A percentile compares a stretch with the other conserved stretches of the same genome.
phyloP scores from a whole-genome alignment of 116 monocot species.

The Cymodocea nodosa region DNA sequence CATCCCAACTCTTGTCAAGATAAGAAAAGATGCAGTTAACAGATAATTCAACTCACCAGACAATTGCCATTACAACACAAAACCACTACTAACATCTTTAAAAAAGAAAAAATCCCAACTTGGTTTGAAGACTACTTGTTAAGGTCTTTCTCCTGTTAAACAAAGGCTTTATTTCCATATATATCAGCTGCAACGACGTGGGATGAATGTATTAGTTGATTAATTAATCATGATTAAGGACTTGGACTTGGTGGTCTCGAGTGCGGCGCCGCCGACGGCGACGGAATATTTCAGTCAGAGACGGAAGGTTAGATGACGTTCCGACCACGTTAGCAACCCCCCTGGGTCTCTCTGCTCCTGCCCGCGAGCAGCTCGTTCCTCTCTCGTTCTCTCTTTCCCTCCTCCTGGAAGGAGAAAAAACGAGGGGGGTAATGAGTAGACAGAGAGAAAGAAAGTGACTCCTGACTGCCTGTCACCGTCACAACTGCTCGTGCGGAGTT shows the following conservation, averaged over 20 bases:
- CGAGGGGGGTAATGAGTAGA: neutral
- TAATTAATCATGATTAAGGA: too few species aligned
- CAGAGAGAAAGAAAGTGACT: constrained; percentile 1
- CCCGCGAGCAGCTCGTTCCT: neutral
- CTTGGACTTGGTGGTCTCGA: neutral
- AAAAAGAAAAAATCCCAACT: too few species aligned
- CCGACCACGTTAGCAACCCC: neutral
- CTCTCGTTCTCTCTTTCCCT: neutral
- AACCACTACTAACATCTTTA: too few species aligned
- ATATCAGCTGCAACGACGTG: neutral
- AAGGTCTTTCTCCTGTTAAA: too few species aligned
- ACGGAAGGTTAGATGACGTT: constrained; percentile 10
- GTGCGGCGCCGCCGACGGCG: neutral
- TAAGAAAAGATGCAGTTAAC: too few species aligned
- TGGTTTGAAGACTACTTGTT: too few species aligned
- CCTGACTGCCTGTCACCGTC: neutral
- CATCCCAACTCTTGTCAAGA: too few species aligned
- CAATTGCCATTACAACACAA: too few species aligned
- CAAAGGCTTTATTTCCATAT: too few species aligned
- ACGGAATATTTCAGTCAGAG: constrained; percentile 8
- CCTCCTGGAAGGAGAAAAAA: neutral
- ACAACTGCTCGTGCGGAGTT: too few species aligned
- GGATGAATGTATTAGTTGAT: neutral
- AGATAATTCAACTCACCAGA: too few species aligned
- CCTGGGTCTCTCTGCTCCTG: neutral